Evolutionary conservation across 2,329 filamentous ascomycete species (phyloP), one percentile per base, ranked within the genome.

Genomic region (Neocucurbitaria cava): DNA sequence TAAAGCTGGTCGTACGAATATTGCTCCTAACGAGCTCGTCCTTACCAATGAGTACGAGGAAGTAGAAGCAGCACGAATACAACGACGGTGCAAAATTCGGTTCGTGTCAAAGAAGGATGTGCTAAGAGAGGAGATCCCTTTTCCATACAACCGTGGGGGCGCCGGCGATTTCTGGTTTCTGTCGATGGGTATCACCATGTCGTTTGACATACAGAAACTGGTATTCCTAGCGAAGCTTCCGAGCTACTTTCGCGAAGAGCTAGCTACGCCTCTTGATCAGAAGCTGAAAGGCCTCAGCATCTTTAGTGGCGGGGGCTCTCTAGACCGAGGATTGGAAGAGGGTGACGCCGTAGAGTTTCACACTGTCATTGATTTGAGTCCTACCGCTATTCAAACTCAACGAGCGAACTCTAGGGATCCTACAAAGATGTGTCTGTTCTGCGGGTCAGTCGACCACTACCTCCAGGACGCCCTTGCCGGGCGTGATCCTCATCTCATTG

Each of bases 251-350:
- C 79, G 76, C 0, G 83, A 89, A 71, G 87, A 86, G 0, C 84
- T 85, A 38, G 76, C 87, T 58, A 83, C 85, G 0, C 83, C 53
- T 41, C 11, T 26, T 3, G 17, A 33, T 3, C 26, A 40, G 9
- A 58, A 55, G 31, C 30, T 70, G 2, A 54, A 39, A 28, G 89
- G 87, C 0, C 75, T 94, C 3, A 89, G 92, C 58, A 77, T 95
- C 0, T 96, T 91, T 65, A 91, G 88, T 61, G 91, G 91, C 0
- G 88, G 89, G 17, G 91, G 91, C 0, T 92, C 88, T 47, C 86
- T 95, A 46, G 91, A 90, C 5, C 82, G 89, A 26, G 91, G 90
- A 0, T 78, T 96, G 0, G 90, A 92, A 71, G 89, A 92, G 48
- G 85, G 85, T 0, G 86, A 87, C 0, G 86, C 81, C 0, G 81